Evolutionary conservation across 176 grass and related monocot species (phyloP).

Genomic region (Triticum dicoccoides): DNA sequence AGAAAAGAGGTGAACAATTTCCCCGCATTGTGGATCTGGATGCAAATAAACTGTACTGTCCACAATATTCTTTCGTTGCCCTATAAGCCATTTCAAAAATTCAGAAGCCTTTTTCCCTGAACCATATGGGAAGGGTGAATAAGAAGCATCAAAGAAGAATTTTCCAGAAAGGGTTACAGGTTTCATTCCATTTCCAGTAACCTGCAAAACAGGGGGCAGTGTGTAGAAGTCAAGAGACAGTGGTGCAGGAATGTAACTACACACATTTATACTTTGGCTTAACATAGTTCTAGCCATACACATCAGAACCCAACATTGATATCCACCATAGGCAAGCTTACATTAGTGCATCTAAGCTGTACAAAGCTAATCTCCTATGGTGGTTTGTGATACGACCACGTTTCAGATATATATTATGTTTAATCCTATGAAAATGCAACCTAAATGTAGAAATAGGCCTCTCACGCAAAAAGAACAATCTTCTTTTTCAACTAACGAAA

Average conservation of each 20-base stretch:
- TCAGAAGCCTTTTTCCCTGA: constrained; percentile 65
- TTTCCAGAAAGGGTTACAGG: constrained; percentile 66
- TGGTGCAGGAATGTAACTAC: not conserved
- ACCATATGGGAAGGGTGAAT: constrained; percentile 83
- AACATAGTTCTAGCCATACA: not conserved
- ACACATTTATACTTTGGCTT: not conserved
- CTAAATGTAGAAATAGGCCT: not conserved
- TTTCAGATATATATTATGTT: not conserved
- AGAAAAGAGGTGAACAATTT: constrained; percentile 71
- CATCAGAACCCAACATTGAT: not conserved
- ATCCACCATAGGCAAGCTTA: not conserved
- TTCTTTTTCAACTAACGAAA: not conserved
- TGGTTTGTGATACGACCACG: not conserved
- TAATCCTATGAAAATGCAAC: not conserved
- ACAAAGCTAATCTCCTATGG: not conserved
- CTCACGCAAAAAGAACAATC: not conserved
- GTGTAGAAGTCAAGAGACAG: not conserved
- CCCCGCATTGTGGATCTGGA: constrained; percentile 79
- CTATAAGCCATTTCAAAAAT: constrained; percentile 62
- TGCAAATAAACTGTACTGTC: constrained; percentile 51
- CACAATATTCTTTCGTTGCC: constrained; percentile 44
- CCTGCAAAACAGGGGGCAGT: constrained; percentile 43
- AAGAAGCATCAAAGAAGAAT: constrained; percentile 67
- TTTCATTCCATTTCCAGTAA: constrained; percentile 65
- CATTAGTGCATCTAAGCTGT: not conserved